Evolutionary conservation across 805 yeast species (phyloP).

Genomic region (Candida sithepensis): DNA sequence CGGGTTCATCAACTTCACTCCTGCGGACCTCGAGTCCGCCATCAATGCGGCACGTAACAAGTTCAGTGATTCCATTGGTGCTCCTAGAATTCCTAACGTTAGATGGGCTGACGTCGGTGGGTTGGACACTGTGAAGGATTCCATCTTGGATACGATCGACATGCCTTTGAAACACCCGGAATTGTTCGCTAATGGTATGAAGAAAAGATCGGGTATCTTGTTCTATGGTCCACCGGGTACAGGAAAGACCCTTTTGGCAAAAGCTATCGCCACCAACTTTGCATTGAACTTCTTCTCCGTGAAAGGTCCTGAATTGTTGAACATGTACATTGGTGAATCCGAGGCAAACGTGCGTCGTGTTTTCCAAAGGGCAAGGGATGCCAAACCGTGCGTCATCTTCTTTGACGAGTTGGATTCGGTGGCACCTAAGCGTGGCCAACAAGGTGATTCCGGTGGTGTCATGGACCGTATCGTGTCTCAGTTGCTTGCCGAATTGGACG

Average conservation of each 20-base stretch:
- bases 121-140: conserved; percentile 82
- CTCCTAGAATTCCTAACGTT: conserved; percentile 92
- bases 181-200: conserved; percentile 80
- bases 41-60: conserved; percentile 80
- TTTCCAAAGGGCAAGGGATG: conserved; percentile 92
- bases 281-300: conserved; percentile 93
- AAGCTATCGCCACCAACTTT: conserved; percentile 95
- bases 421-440: conserved; percentile 97
- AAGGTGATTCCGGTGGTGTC: conserved; percentile 98
- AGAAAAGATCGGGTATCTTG: conserved; percentile 89
- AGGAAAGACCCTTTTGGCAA: conserved; percentile 92
- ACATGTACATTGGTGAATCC: conserved; percentile 98
- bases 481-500: conserved; percentile 89
- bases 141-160: conserved; percentile 91
- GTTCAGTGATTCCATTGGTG: conserved; percentile 92
- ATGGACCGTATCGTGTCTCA: conserved; percentile 99
- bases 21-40: conserved; percentile 64
- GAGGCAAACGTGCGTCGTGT: conserved; percentile 96
- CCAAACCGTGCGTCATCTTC: conserved; percentile 95
- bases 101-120: conserved; percentile 99
- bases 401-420: conserved; percentile 97
- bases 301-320: conserved; percentile 93
- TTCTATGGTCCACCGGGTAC: conserved; percentile 99
- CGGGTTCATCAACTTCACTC: conserved; percentile 49
- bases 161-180: conserved; percentile 94